Conservation (phyloP, 768 basidiomycete species). For the Boletellus sp. region DNA sequence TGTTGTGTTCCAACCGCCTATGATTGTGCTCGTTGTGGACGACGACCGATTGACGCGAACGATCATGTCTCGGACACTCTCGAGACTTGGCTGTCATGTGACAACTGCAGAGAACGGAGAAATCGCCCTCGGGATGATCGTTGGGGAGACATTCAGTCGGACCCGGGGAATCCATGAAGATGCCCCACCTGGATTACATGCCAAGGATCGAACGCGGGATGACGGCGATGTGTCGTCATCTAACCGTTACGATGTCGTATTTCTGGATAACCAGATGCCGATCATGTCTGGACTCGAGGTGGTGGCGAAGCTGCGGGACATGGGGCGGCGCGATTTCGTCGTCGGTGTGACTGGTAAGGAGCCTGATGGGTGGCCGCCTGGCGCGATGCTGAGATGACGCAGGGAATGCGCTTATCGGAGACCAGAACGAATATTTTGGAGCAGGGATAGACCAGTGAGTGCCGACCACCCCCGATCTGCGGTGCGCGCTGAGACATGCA, state of each 20-base stretch:
- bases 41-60: conserved; percentile 78
- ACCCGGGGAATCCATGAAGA: not conserved
- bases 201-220: not conserved
- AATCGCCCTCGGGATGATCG: conserved; percentile 67
- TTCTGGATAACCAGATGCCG: conserved; percentile 80
- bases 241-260: conserved; percentile 41
- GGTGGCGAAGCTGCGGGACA: conserved; percentile 58
- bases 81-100: conserved; percentile 76
- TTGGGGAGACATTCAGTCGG: conserved; percentile 34
- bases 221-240: not conserved
- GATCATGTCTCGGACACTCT: conserved; percentile 75
- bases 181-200: not conserved
- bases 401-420: conserved; percentile 55
- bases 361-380: not conserved
- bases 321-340: conserved; percentile 72
- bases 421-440: conserved; percentile 71
- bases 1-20: conserved; percentile 42
- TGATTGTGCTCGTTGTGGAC: conserved; percentile 77
- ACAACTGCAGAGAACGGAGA: conserved; percentile 82
- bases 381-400: conserved; percentile 9
- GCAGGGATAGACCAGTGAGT: conserved; percentile 75
- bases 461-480: not conserved
- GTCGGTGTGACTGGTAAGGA: conserved; percentile 70
- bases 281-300: conserved; percentile 71
- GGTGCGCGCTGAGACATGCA: conserved; percentile 25